A percentile compares a stretch with the other conserved stretches of the same genome.
Evolutionary conservation across 306 rosid species (phyloP).

Genomic region (Vigna trinervia): DNA sequence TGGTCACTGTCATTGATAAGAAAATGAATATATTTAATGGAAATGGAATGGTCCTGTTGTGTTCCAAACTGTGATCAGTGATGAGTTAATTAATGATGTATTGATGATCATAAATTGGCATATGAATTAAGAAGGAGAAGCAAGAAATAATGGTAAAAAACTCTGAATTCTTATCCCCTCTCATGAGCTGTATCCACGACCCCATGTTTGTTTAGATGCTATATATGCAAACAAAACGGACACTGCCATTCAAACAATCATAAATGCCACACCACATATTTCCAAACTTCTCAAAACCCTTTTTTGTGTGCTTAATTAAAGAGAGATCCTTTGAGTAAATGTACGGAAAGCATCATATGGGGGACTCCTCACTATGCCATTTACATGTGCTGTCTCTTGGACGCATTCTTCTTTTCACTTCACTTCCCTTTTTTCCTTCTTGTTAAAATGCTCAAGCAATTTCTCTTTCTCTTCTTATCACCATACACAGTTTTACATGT

Average conservation of each 20-base stretch:
- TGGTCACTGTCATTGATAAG: not conserved
- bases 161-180: slow-evolving; percentile 40
- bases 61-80: slow-evolving; percentile 48
- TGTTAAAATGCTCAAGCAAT: not conserved
- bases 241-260: slow-evolving; percentile 41
- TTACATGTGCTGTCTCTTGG: slow-evolving; percentile 45
- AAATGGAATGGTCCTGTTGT: slow-evolving; percentile 44
- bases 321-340: slow-evolving; percentile 21
- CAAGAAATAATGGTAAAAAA: not conserved
- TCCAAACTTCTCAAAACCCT: slow-evolving; percentile 31
- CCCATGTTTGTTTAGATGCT: slow-evolving; percentile 43
- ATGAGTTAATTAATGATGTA: slow-evolving; percentile 45
- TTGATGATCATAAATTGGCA: slow-evolving; percentile 23
- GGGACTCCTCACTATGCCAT: slow-evolving; percentile 10
- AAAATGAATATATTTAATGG: slow-evolving; percentile 1
- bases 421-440: not conserved
- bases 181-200: slow-evolving; percentile 41
- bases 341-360: slow-evolving; percentile 36
- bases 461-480: not conserved
- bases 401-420: slow-evolving; percentile 42
- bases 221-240: slow-evolving; percentile 47
- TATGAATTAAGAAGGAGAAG: not conserved
- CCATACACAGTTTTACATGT: not conserved
- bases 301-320: slow-evolving; percentile 43
- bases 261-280: slow-evolving; percentile 36